Conservation (phyloP, 2,329 filamentous ascomycete species). For the Aspergillus udagawae region DNA sequence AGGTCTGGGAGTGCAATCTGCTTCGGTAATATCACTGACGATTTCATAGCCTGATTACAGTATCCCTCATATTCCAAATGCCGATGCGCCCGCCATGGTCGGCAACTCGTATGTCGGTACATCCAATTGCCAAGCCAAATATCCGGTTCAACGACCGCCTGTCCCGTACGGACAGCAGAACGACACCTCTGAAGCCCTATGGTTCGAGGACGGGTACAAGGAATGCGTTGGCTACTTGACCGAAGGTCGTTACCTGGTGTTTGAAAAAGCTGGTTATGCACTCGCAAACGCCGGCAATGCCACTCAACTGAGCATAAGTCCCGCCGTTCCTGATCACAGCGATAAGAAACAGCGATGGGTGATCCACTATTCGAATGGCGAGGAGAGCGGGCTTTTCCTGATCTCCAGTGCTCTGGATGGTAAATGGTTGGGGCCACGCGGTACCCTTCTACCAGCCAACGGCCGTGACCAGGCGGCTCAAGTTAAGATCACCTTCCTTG, state of each 20-base stretch:
- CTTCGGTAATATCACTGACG: not conserved
- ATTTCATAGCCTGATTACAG: conserved; percentile 44
- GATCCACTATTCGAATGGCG: conserved; percentile 38
- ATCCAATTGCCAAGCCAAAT: conserved; percentile 42
- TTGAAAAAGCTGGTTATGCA: conserved; percentile 46
- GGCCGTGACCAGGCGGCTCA: conserved; percentile 19
- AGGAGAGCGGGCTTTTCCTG: conserved; percentile 34
- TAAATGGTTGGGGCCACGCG: conserved; percentile 30
- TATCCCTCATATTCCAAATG: conserved; percentile 45
- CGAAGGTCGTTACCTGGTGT: conserved; percentile 53
- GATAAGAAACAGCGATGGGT: conserved; percentile 48
- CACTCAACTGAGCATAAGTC: conserved; percentile 14
- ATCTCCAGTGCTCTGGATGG: conserved; percentile 42
- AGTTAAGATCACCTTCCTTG: conserved; percentile 32
- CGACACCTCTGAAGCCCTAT: conserved; percentile 28
- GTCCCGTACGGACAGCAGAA: conserved; percentile 48
- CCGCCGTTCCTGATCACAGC: conserved; percentile 35
- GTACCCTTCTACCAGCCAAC: conserved; percentile 17
- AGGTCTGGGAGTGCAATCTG: conserved; percentile 1
- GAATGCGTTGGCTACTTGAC: conserved; percentile 49
- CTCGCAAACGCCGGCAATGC: conserved; percentile 32
- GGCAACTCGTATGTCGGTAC: conserved; percentile 45
- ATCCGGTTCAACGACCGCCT: conserved; percentile 36
- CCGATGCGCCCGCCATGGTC: conserved; percentile 42
- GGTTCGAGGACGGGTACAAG: conserved; percentile 55